Evolutionary conservation across 2,329 filamentous ascomycete genomes (phyloP).

Genomic region (Dissoconium aciculare): DNA sequence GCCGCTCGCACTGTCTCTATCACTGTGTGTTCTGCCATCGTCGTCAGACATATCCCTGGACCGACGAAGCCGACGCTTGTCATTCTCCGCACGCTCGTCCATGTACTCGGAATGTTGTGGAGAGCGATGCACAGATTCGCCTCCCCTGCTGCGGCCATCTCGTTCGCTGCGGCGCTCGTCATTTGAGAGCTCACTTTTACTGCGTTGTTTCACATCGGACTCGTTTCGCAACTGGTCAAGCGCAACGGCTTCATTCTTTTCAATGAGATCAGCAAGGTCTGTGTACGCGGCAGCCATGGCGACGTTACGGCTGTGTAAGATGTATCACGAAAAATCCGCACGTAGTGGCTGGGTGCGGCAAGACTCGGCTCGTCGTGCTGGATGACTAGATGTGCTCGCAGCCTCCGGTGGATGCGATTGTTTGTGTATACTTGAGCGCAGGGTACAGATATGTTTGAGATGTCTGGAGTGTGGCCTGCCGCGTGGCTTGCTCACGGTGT

Average conservation of each 20-base stretch:
- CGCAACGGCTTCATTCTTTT: not conserved
- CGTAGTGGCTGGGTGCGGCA: too few relatives aligned
- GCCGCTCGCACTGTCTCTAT: slow-evolving; percentile 25
- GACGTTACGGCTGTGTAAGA: too few relatives aligned
- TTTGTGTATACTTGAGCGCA: too few relatives aligned
- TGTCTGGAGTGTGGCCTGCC: too few relatives aligned
- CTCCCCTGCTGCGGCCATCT: not conserved
- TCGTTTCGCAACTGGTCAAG: not conserved
- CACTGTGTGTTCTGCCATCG: slow-evolving; percentile 25
- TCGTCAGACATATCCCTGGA: slow-evolving; percentile 15
- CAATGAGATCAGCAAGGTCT: slow-evolving; percentile 1
- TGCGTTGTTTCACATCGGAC: not conserved
- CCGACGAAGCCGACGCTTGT: slow-evolving; percentile 23
- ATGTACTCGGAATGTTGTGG: slow-evolving; percentile 18
- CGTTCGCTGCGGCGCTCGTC: not conserved
- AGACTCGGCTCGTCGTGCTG: too few relatives aligned
- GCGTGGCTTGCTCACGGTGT: too few relatives aligned
- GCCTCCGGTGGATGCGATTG: too few relatives aligned
- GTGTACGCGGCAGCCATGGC: not conserved
- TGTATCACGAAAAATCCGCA: too few relatives aligned
- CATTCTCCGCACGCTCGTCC: slow-evolving; percentile 23
- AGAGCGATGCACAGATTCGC: slow-evolving; percentile 4
- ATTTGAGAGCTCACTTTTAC: not conserved
- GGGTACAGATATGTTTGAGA: too few relatives aligned
- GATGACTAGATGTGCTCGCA: too few relatives aligned